Percentiles rank a stretch among this genome's conserved stretches.
phyloP scores from a whole-genome alignment of 2,329 filamentous ascomycete species.

The Zymoseptoria crescenta region DNA sequence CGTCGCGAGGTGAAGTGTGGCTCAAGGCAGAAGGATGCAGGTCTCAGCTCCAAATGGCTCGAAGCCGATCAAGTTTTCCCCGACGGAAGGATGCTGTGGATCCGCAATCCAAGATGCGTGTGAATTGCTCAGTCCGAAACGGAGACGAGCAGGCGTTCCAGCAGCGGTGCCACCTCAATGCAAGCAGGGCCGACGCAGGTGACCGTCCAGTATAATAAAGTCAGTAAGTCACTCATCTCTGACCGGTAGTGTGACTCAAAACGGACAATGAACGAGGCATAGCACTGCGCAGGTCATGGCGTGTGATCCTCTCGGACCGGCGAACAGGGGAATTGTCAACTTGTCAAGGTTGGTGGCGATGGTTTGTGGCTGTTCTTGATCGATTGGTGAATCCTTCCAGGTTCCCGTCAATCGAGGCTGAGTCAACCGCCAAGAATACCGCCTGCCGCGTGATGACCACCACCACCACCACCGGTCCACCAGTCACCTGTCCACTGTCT shows the following conservation, averaged over 20 bases:
- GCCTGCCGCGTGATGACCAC: neutral
- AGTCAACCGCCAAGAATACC: neutral
- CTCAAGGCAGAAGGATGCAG: neutral
- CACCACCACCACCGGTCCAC: conserved; percentile 3
- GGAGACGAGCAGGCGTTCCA: neutral
- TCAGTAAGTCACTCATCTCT: neutral
- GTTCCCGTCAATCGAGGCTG: neutral
- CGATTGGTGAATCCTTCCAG: conserved; percentile 28
- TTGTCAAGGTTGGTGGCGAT: neutral
- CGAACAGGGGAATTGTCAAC: neutral
- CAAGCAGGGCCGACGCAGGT: neutral
- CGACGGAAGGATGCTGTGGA: neutral
- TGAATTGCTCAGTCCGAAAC: neutral
- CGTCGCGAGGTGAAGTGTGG: neutral
- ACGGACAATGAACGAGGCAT: neutral
- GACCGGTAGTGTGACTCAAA: neutral
- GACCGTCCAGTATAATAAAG: neutral
- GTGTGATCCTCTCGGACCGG: neutral
- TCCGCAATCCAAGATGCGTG: neutral
- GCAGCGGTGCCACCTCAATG: conserved; percentile 1
- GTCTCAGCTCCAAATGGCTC: neutral
- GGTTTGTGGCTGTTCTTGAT: conserved; percentile 28
- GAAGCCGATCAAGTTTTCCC: neutral
- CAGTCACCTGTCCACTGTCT: conserved; percentile 9
- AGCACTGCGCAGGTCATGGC: neutral